Conservation (phyloP, 2,329 filamentous ascomycete species). For the Colletotrichum kahawae region DNA sequence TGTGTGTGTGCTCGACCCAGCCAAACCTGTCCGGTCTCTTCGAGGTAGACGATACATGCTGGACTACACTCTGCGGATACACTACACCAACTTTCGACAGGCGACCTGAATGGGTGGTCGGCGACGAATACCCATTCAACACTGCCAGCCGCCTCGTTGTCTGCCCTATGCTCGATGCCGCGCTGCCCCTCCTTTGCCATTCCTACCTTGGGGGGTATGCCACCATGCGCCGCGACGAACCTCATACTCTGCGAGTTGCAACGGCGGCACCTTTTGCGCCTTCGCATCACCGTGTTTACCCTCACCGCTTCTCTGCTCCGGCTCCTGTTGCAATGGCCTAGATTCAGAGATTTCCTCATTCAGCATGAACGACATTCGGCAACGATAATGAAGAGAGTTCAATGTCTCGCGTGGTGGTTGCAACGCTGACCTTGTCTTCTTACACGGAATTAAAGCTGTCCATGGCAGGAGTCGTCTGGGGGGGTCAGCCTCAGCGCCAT, state of each 20-base stretch:
- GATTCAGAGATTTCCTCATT: not conserved
- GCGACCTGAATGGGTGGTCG: not conserved
- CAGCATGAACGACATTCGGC: not conserved
- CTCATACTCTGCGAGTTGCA: not conserved
- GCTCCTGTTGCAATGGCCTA: not conserved
- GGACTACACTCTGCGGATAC: not conserved
- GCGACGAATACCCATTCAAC: not conserved
- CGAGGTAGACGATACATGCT: constrained; percentile 12
- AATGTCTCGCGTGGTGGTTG: constrained; percentile 22
- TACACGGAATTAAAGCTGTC: not conserved
- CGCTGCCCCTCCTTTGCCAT: constrained; percentile 4
- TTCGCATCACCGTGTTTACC: not conserved
- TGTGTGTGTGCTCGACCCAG: not conserved
- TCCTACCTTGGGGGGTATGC: not conserved
- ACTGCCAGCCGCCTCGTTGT: constrained; percentile 1
- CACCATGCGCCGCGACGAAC: constrained; percentile 4
- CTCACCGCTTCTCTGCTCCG: constrained; percentile 10
- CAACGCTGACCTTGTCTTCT: constrained; percentile 5
- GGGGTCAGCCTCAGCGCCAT: constrained; percentile 17
- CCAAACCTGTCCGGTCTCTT: not conserved
- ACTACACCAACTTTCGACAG: not conserved
- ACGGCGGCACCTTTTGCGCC: not conserved
- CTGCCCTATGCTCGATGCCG: constrained; percentile 28
- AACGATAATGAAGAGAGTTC: not conserved
- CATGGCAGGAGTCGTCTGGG: not conserved